Evolutionary conservation across 352 stramenopile genomes (phyloP).

Genomic region (Bremia lactucae): DNA sequence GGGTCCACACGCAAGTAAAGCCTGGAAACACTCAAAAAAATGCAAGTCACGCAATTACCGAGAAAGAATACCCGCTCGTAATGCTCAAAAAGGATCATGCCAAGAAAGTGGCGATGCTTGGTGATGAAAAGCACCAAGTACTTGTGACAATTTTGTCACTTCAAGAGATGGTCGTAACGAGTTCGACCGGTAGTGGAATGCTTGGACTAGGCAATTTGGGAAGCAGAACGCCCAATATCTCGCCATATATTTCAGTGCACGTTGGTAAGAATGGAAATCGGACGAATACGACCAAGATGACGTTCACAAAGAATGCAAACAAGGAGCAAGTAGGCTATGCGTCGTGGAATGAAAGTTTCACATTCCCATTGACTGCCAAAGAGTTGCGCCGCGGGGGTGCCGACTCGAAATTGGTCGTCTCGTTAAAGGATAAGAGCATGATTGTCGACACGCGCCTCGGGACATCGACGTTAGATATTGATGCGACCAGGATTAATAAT

Average conservation of each 20-base stretch:
- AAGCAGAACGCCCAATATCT: slow-evolving; percentile 67
- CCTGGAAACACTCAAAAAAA: slow-evolving; percentile 76
- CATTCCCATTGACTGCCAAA: slow-evolving; percentile 47
- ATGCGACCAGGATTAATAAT: slow-evolving; percentile 15
- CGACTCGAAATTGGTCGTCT: slow-evolving; percentile 25
- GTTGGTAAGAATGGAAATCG: slow-evolving; percentile 55
- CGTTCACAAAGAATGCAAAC: slow-evolving; percentile 31
- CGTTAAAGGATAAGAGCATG: slow-evolving; percentile 34
- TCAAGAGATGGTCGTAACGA: slow-evolving; percentile 48
- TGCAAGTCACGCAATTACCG: slow-evolving; percentile 56
- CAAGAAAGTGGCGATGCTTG: slow-evolving; percentile 17
- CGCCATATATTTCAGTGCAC: slow-evolving; percentile 68
- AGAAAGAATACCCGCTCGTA: slow-evolving; percentile 71
- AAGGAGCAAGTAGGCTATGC: slow-evolving; percentile 36
- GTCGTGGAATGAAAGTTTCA: slow-evolving; percentile 77
- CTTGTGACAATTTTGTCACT: slow-evolving; percentile 56
- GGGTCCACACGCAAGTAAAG: slow-evolving; percentile 73
- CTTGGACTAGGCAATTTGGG: slow-evolving; percentile 65
- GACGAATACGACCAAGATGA: slow-evolving; percentile 66
- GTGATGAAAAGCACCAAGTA: slow-evolving; percentile 54
- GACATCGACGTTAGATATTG: slow-evolving; percentile 19
- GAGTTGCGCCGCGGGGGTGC: slow-evolving; percentile 30
- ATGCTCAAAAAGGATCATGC: slow-evolving; percentile 49
- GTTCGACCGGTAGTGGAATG: slow-evolving; percentile 51
- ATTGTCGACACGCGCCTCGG: slow-evolving; percentile 26